Conservation (phyloP, 73 alveolate species). For the Stentor roeselii region DNA sequence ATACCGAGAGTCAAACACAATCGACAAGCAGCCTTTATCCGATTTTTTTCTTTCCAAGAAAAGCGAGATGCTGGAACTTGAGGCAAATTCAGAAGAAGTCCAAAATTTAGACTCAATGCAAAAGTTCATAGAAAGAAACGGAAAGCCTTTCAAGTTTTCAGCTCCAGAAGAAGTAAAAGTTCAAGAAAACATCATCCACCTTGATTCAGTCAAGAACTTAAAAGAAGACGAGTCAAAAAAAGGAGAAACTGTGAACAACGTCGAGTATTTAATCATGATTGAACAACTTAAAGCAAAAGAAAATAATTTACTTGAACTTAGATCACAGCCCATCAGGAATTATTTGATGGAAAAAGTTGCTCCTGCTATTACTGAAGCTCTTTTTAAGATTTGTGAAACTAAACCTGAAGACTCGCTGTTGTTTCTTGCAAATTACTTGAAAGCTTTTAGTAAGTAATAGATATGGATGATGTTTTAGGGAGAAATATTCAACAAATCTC, state of each 20-base stretch:
- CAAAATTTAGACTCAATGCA: neutral
- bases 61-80: slow-evolving; percentile 50
- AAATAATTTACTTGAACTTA: slow-evolving; percentile 75
- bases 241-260: slow-evolving; percentile 19
- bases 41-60: slow-evolving; percentile 61
- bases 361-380: slow-evolving; percentile 88
- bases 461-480: no score
- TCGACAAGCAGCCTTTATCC: slow-evolving; percentile 66
- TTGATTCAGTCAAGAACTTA: neutral
- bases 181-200: neutral
- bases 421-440: slow-evolving; percentile 49
- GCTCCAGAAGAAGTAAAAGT: slow-evolving; percentile 28
- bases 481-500: no score
- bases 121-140: slow-evolving; percentile 28
- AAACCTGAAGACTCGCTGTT: slow-evolving; percentile 93
- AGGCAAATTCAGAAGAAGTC: slow-evolving; percentile 36
- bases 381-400: slow-evolving; percentile 79
- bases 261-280: slow-evolving; percentile 36
- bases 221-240: slow-evolving; percentile 6
- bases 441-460: no score
- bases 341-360: slow-evolving; percentile 88
- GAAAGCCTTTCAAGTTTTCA: slow-evolving; percentile 32
- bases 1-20: slow-evolving; percentile 66
- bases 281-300: slow-evolving; percentile 82
- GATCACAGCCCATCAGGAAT: slow-evolving; percentile 83